Evolutionary conservation across 345 rosid genomes (phyloP), one percentile per base, ranked within the genome.

Genomic region (Barbarea vulgaris): DNA sequence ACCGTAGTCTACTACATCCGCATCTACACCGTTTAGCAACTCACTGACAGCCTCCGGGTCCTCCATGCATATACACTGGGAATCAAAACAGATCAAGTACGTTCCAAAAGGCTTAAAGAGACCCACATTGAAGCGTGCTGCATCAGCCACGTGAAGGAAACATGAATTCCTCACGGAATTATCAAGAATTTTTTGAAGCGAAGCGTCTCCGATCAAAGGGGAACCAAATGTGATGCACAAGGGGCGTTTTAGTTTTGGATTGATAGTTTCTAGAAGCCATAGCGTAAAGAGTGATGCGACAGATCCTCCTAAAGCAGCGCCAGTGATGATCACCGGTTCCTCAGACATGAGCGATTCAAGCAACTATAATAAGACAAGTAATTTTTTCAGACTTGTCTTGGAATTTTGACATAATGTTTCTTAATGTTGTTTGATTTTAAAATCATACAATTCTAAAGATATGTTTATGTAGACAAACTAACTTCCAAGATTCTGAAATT

Each of bases 151-250:
- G 61, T 88, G 86, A 31, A 89, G 81, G 80, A 88, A 91, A 75
- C 86, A 81, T 44, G 91, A 77, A 33, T 69, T 82, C 84, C 87
- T 76, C 21, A 25, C 46, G 4, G 84, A 66, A n/a, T 79, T 34
- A 5, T 65, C 77, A 0, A 76, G 81, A 36, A 84, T 59, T 42
- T 80, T 80, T 33, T 82, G 89, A 10, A 88, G 63, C 51, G 36
- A 59, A 3, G 3, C 27, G 65, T 89, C 80, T 5, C 88, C 93
- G 1, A 87, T 4, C 6, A 89, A 78, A 0, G 96, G 91, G 0
- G 86, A 81, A 9, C 97, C 95, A 52, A 86, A 93, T 0, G 96
- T 90, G 77, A 93, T 71, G 82, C 96, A 90, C 41, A 90, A 81
- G 0, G 86, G 90, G 9, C 27, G 84, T 58, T 60, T 76, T 11